Percentiles rank a stretch among this genome's conserved stretches.
Conservation (phyloP, 345 rosid genomes). For the Arabidopsis suecica region DNA sequence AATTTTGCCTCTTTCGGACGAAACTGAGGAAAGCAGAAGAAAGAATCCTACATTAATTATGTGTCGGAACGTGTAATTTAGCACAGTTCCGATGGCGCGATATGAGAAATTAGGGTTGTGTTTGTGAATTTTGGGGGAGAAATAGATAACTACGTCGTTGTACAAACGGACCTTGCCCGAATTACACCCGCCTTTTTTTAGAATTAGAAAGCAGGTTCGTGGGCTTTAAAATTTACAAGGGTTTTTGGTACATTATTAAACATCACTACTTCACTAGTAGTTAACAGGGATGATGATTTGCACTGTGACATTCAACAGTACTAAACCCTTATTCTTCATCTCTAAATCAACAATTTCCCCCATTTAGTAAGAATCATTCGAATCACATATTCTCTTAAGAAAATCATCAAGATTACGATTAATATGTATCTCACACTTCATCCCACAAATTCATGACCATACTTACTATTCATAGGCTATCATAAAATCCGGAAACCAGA, state of each 20-base stretch:
- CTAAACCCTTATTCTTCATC: neutral
- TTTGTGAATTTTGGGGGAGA: no score
- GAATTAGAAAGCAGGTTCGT: no score
- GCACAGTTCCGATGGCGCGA: no score
- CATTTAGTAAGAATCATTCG: neutral
- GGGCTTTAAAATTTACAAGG: no score
- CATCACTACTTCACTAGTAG: no score
- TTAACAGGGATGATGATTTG: neutral
- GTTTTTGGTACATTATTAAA: no score
- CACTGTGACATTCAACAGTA: conserved; percentile 13
- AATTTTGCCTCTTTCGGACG: neutral
- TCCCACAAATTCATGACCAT: conserved; percentile 1
- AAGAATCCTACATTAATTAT: neutral
- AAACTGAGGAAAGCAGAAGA: neutral
- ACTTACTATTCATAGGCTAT: conserved; percentile 41
- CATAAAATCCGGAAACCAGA: conserved; percentile 20
- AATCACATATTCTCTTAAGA: conserved; percentile 6
- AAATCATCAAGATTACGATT: conserved; percentile 13
- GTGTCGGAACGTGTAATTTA: no score
- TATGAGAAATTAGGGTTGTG: no score
- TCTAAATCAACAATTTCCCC: neutral
- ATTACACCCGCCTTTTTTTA: no score
- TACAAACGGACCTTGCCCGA: no score
- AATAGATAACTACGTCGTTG: no score
- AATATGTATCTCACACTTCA: neutral